These are phyloP conservation scores for Alternaria gaisen DNA, from an alignment of 2,329 filamentous ascomycete genomes.

Conservation along the genomic window DNA sequence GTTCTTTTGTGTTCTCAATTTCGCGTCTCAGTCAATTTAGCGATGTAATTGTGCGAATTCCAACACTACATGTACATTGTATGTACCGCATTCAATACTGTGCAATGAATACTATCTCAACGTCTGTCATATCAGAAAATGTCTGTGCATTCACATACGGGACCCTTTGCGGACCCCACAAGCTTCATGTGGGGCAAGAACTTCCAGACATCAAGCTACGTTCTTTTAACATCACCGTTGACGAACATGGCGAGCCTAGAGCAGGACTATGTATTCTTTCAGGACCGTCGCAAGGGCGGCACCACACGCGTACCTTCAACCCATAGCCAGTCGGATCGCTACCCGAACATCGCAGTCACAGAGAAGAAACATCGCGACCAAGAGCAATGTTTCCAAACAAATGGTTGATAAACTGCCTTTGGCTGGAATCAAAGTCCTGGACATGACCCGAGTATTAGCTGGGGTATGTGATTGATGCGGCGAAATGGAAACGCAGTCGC, in stretches of 20 bases:
- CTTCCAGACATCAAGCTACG: slow-evolving; percentile 9
- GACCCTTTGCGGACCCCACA: slow-evolving; percentile 35
- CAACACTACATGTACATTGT: slow-evolving; percentile 1
- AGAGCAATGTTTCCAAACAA: slow-evolving; percentile 44
- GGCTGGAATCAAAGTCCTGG: slow-evolving; percentile 84
- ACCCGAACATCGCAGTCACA: slow-evolving; percentile 20
- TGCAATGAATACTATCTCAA: not conserved
- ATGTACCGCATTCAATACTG: not conserved
- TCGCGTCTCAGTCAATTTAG: not conserved
- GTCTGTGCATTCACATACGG: slow-evolving; percentile 23
- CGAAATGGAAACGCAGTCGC: slow-evolving; percentile 1
- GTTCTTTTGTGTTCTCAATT: not conserved
- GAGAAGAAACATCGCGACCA: slow-evolving; percentile 52
- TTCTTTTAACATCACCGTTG: slow-evolving; percentile 21
- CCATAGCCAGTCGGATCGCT: slow-evolving; percentile 3
- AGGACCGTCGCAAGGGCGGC: slow-evolving; percentile 14
- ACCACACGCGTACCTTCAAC: slow-evolving; percentile 5
- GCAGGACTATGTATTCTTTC: slow-evolving; percentile 27
- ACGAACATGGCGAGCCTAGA: slow-evolving; percentile 8
- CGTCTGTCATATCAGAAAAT: not conserved
- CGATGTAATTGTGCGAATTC: not conserved
- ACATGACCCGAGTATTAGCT: slow-evolving; percentile 95
- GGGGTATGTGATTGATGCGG: slow-evolving; percentile 16
- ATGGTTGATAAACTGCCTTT: slow-evolving; percentile 69
- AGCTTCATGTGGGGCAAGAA: slow-evolving; percentile 39